Base-by-base conservation (phyloP, 2,329 filamentous ascomycete genomes). In the Diplodia sapinea region DNA sequence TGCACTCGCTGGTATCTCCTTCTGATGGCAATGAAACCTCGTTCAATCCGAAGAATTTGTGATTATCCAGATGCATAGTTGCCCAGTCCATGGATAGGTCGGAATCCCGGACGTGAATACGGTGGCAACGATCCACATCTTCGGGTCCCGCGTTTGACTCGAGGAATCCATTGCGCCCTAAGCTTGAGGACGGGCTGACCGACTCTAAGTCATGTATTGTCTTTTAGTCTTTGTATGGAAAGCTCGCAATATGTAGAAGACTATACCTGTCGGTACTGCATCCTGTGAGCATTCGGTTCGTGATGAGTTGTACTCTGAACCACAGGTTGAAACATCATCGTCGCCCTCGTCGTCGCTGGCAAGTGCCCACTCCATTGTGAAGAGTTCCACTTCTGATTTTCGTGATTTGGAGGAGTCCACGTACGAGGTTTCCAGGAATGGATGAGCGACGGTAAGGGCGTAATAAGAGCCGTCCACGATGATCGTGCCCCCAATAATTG, bases 391-490 rank as follows among this genome's bases (percentile, higher is more conserved):
- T n/a, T 7, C n/a, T 33, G 11, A 26, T 15, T 15, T n/a, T 20
- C 29, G 15, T 23, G 12, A 11, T 3, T 15, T 52, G 13, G 50
- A 15, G 15, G 4, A 3, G 15, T 20, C 29, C 15, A 1, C 13
- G 29, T 29, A 1, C 7, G n/a, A 43, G 2, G 12, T 4, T 6
- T n/a, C n/a, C 4, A 15, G 4, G 23, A 59, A 59, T 12, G 13
- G 17, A 26, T 59, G 55, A 5, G 55, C 55, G 7, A 59, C 55
- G 17, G 55, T 59, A 26, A 59, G 55, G 3, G 55, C 55, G 38
- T 23, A 43, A 36, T 59, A 59, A 31, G 11, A 17, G 9, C n/a
- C 55, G 38, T 59, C 55, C 8, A 43, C n/a, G 13, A 59, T 47
- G n/a, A 59, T 47, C 7, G 55, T 59, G 3, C 55, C 55, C 4